Conservation (phyloP, 1,284 basidiomycete genomes). For the Tylopilus sp. region DNA sequence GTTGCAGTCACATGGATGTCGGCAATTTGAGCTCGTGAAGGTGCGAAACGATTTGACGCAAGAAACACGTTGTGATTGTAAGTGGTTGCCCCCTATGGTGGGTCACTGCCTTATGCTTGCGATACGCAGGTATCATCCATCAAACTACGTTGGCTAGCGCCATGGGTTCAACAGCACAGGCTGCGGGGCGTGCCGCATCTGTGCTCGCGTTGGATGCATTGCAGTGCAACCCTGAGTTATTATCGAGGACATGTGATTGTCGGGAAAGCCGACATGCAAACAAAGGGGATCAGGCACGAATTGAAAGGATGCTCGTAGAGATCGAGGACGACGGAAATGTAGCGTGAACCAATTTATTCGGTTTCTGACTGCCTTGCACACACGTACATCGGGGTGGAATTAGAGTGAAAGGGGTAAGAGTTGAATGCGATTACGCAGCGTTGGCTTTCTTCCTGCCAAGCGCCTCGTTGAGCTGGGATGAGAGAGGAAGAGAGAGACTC, state of each 20-base stretch:
- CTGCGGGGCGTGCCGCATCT: constrained; percentile 57
- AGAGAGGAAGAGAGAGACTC: constrained; percentile 29
- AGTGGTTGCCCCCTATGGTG: constrained; percentile 16
- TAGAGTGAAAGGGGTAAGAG: background rate
- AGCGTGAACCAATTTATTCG: constrained; percentile 10
- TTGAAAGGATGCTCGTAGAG: constrained; percentile 35
- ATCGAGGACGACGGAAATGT: constrained; percentile 31
- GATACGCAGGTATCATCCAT: constrained; percentile 56
- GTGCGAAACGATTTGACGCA: constrained; percentile 36
- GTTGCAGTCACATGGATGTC: constrained; percentile 64
- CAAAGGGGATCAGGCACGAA: constrained; percentile 39
- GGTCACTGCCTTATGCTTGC: constrained; percentile 13
- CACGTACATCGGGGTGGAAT: constrained; percentile 9
- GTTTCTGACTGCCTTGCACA: constrained; percentile 2
- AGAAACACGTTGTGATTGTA: constrained; percentile 47
- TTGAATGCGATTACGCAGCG: constrained; percentile 18
- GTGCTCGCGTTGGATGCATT: constrained; percentile 59
- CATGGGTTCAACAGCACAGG: constrained; percentile 43
- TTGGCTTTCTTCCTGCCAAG: constrained; percentile 36
- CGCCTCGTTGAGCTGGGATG: constrained; percentile 7
- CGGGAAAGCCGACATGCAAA: constrained; percentile 37
- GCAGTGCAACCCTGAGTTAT: constrained; percentile 56
- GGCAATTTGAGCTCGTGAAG: constrained; percentile 54
- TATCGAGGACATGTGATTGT: constrained; percentile 63
- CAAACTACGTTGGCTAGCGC: constrained; percentile 57